Base-by-base conservation (phyloP, 2,329 filamentous ascomycete genomes). In the Lasiodiplodia sp. region DNA sequence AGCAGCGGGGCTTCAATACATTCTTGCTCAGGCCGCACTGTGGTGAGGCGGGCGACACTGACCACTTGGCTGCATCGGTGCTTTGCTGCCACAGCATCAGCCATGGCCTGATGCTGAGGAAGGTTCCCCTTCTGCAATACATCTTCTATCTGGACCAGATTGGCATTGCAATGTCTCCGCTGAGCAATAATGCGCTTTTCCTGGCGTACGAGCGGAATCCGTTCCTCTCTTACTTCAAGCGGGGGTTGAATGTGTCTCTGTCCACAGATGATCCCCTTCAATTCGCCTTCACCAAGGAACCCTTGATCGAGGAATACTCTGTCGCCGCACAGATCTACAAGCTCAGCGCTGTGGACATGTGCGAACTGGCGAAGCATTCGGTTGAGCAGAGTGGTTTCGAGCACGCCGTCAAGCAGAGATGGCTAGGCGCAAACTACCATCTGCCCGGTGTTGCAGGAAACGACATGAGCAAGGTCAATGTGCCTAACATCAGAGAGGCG, bases 271-370 rank as follows among this genome's bases (percentile, higher is more conserved):
- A 99, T 77, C 96, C 96, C 25, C 86, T 99, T 57, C 96, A 99
- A 77, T 99, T 99, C 78, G 96, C 96, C 2, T 99, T 97, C 77
- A 99, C 96, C 6, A 99, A 98, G 76, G 96, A 99, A 79, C 96
- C 96, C 0, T 82, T 99, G 68, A 99, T 99, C 73, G 96, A 99
- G 79, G 96, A 99, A 78, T 99, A 99, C 76, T 94, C 95, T 0
- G 96, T 99, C 10, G 96, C 96, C 3, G 96, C 96, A 4, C 96
- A 99, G 81, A 99, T 99, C 69, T 99, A 98, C 83, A 98, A 98
- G 82, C 88, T 99, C 49, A 96, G 91, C 75, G 92, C 95, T 0
- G 94, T 98, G 4, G 96, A 99, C 76, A 99, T 99, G 96, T 98
- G 96, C 77, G 96, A 99, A 81, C 82, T 99, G 68, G 96, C 96